These are phyloP conservation scores for Termitomyces sp. DNA, from an alignment of 768 basidiomycete genomes.

Conservation along the genomic window DNA sequence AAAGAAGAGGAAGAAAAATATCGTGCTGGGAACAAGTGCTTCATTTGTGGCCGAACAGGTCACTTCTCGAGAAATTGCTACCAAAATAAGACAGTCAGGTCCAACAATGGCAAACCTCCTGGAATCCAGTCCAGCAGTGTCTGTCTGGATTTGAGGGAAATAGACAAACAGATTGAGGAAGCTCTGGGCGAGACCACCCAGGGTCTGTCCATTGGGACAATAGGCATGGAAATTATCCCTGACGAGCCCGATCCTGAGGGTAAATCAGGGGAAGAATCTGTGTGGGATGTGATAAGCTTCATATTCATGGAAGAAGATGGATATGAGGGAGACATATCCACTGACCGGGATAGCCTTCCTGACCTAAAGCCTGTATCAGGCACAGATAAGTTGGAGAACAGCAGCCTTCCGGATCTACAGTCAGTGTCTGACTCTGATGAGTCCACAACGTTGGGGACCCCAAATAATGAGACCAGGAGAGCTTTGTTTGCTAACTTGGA, in stretches of 20 bases:
- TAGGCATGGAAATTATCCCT: background rate
- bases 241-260: background rate
- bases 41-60: background rate
- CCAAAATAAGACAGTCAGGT: background rate
- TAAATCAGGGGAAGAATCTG: too few species aligned
- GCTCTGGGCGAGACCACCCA: background rate
- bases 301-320: background rate
- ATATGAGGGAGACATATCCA: too few species aligned
- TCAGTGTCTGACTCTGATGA: too few species aligned
- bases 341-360: too few species aligned
- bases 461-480: too few species aligned
- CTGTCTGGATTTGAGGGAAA: background rate
- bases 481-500: too few species aligned
- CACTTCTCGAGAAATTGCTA: background rate
- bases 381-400: too few species aligned
- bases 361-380: too few species aligned
- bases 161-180: background rate
- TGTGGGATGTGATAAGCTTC: background rate
- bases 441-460: too few species aligned
- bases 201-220: background rate
- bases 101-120: background rate
- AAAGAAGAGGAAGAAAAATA: background rate
- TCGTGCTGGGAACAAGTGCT: too few species aligned
- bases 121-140: background rate
- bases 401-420: too few species aligned